These are phyloP conservation scores for sunflower (Helianthus annuus) DNA, from an alignment of 129 eudicot genomes.

Conservation along the genomic window DNA sequence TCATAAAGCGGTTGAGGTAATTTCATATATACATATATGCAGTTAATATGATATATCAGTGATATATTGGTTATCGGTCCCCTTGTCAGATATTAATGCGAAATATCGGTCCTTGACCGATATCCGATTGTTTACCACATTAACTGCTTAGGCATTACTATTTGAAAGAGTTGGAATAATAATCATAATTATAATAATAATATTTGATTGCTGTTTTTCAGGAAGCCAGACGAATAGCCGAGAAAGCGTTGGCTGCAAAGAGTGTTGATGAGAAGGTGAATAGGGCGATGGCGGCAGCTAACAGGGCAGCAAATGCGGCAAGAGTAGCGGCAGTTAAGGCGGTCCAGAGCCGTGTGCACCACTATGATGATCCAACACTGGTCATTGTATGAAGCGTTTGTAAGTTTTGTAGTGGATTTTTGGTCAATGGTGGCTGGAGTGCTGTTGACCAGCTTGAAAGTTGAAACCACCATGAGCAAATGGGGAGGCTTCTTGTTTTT, in stretches of 20 bases:
- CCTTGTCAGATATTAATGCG: too few species aligned
- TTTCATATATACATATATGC: neutral
- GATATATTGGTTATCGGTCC: too few species aligned
- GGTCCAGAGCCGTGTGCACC: conserved; percentile 57
- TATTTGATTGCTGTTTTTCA: neutral
- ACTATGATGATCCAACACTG: conserved; percentile 21
- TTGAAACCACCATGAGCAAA: conserved; percentile 49
- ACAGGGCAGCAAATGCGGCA: conserved; percentile 73
- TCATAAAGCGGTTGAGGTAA: conserved; percentile 47
- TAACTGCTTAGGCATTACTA: too few species aligned
- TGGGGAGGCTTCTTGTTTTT: conserved; percentile 36
- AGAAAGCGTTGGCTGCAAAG: conserved; percentile 42
- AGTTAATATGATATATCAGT: too few species aligned
- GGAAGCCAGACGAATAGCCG: conserved; percentile 57
- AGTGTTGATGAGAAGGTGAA: conserved; percentile 55
- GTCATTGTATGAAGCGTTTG: conserved; percentile 25
- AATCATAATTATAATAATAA: too few species aligned
- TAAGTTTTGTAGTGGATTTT: neutral
- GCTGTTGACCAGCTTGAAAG: conserved; percentile 43
- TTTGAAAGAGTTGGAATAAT: too few species aligned
- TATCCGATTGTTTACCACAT: too few species aligned
- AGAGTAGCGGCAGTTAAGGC: conserved; percentile 80
- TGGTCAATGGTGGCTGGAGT: conserved; percentile 9
- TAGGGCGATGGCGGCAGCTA: conserved; percentile 68
- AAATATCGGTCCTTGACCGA: too few species aligned